Conservation (phyloP, 106 monocot species). For the Dendrobium catenatum region DNA sequence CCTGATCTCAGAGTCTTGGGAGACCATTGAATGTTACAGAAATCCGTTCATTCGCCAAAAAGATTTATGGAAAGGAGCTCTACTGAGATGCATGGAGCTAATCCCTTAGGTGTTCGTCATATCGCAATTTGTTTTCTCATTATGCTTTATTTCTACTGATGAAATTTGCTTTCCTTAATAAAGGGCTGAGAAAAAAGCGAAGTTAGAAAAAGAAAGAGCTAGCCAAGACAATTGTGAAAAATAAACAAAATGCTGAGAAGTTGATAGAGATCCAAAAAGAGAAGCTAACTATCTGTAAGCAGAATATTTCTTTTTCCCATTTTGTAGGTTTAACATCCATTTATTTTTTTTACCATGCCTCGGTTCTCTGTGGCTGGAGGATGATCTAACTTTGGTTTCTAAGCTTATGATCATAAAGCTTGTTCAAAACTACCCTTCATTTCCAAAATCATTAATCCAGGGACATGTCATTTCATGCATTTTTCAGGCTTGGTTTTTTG, state of each 20-base stretch:
- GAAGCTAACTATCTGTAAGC: slow-evolving; percentile 45
- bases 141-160: background rate
- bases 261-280: slow-evolving; percentile 59
- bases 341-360: no score
- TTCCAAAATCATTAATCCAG: no score
- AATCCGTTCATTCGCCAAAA: slow-evolving; percentile 52
- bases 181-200: slow-evolving; percentile 59
- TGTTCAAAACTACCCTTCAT: no score
- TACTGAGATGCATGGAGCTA: slow-evolving; percentile 36
- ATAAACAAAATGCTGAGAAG: slow-evolving; percentile 42
- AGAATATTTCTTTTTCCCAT: background rate
- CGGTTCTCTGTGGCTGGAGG: no score
- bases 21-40: slow-evolving; percentile 27
- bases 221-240: slow-evolving; percentile 41
- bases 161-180: background rate
- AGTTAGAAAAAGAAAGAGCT: slow-evolving; percentile 49
- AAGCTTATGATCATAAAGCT: no score
- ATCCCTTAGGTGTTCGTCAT: background rate
- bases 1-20: slow-evolving; percentile 36
- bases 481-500: no score
- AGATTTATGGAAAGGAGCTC: slow-evolving; percentile 40
- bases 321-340: no score
- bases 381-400: no score
- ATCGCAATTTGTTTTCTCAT: no score
- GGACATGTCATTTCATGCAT: no score